These are phyloP conservation scores for Serendipita sp. DNA, from an alignment of 768 basidiomycete species.

Conservation along the genomic window DNA sequence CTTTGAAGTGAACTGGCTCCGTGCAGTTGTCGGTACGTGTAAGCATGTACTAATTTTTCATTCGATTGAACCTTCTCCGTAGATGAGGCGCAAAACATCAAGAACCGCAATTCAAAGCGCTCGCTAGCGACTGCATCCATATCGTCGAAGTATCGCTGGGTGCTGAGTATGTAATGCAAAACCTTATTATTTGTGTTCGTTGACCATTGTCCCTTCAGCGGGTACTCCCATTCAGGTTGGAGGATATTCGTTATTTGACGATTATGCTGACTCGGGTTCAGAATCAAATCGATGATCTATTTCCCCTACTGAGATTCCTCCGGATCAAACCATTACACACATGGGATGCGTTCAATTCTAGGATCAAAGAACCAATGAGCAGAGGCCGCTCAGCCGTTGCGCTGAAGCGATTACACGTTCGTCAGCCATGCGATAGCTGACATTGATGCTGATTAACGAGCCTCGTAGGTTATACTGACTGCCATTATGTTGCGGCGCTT, in stretches of 20 bases:
- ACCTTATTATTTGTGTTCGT: neutral
- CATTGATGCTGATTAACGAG: neutral
- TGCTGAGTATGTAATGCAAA: constrained; percentile 29
- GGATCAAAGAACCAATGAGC: constrained; percentile 71
- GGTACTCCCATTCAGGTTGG: constrained; percentile 48
- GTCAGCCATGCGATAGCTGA: constrained; percentile 9
- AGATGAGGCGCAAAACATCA: constrained; percentile 95
- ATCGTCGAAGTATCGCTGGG: constrained; percentile 73
- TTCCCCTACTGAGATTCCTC: constrained; percentile 77
- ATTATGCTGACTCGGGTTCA: constrained; percentile 26
- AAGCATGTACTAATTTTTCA: neutral
- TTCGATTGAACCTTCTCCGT: neutral
- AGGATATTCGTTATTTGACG: constrained; percentile 3
- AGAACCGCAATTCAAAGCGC: constrained; percentile 58
- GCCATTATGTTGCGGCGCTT: constrained; percentile 80
- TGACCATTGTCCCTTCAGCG: constrained; percentile 18
- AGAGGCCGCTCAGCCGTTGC: constrained; percentile 43
- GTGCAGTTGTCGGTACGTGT: constrained; percentile 62
- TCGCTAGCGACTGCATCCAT: constrained; percentile 65
- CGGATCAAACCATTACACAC: constrained; percentile 68
- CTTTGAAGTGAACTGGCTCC: constrained; percentile 68
- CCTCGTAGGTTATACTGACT: constrained; percentile 52
- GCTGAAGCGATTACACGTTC: constrained; percentile 71
- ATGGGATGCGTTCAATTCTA: constrained; percentile 61
- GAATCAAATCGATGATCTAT: constrained; percentile 83